Base-by-base conservation (phyloP, 2,329 filamentous ascomycete species). In the Pyrenochaeta sp. region DNA sequence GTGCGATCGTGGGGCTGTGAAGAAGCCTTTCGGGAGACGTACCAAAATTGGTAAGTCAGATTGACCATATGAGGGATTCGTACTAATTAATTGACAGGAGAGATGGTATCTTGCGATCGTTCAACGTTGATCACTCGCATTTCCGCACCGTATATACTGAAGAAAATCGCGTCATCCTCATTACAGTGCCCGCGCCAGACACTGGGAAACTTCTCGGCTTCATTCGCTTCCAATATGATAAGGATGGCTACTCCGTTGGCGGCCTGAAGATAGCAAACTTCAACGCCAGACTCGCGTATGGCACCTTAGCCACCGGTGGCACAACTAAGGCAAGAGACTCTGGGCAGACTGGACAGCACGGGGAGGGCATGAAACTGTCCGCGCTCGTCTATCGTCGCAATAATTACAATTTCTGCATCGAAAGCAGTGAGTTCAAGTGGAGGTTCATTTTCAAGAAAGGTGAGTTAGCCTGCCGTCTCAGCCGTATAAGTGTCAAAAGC, bases 311-410 rank as follows among this genome's bases (percentile, higher is more conserved):
- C 9, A 51, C 63, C 4, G 65, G 66, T 5, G 63, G 52, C 1
- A 61, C 66, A 1, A 53, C 61, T 1, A 69, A 69, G 46, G 36
- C 50, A 1, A 5, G 13, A 1, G 53, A 65, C 28, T 0, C 0
- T 9, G n/a, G 44, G 22, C 65, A 70, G 42, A 48, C 48, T 3
- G 67, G 66, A n/a, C 56, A 70, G 30, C 61, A 65, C 56, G 64
- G 65, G 7, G 67, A 71, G 32, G 65, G 68, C 3, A 40, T 70
- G 42, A 71, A 71, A 50, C 34, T 69, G 0, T 50, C 61, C 9
- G 58, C 57, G 15, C 54, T 65, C 0, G 44, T 66, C 25, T 55
- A 57, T 27, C 56, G 51, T 9, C 57, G 59, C 30, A 52, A 59
- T 5, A 58, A 62, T n/a, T 54, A 64, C 30, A 59, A 47, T 9